Evolutionary conservation across 2,329 filamentous ascomycete species (phyloP), one percentile per base, ranked within the genome.

Genomic region (Neurospora sp.): DNA sequence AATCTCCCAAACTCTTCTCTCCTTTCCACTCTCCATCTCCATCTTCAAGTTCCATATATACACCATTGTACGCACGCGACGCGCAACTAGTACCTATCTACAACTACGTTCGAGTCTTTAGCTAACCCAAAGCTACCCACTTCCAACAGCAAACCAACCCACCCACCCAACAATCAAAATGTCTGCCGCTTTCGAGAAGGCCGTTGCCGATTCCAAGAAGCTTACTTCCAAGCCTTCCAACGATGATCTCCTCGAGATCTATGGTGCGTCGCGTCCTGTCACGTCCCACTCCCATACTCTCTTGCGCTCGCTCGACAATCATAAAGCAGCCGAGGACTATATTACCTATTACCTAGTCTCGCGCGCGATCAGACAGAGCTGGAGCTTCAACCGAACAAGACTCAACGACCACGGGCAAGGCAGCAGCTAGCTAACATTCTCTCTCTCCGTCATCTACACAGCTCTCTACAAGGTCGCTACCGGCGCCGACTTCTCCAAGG

Each of bases 131-230:
- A n/a, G 17, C 39, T 66, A 13, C 36, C 66, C 52, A 69, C 68
- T 66, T 66, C 68, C 46, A 70, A 62, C 19, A 69, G 72, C 39
- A 70, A 67, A 71, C 66, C 71, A 66, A 68, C 43, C 4, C n/a
- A 39, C 17, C 58, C 66, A 43, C 36, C n/a, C 9, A 69, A 68
- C 46, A 40, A 69, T 10, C 66, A 66, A 81, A 73, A 85, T 85
- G 83, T 78, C 80, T 76, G 71, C 77, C 74, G 83, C 81, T 71
- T 89, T 89, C 82, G 76, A 86, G 74, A 83, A 81, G 79, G 89
- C 89, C 72, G 83, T 85, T 76, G 78, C 77, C 74, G 89, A 91
- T 81, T 88, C 86, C 81, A 88, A 87, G 81, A 90, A 91, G 85
- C 84, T 92, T 73, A 87, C 86, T 75, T 79, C 82, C 74, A 90